phyloP scores from a whole-genome alignment of 352 stramenopile species.

The Phytophthora meadii region DNA sequence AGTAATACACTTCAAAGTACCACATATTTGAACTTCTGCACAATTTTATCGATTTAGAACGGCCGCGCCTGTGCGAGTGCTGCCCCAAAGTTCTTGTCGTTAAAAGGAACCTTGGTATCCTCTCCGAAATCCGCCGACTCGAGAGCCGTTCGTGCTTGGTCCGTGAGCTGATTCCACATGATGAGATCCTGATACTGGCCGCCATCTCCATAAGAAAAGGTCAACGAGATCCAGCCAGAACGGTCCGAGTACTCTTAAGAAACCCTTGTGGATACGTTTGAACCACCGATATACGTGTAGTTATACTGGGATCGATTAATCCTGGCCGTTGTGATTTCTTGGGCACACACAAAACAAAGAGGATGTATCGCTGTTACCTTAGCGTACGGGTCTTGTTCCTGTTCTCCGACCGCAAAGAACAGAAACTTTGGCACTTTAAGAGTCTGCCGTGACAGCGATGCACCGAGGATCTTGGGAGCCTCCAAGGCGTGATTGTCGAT shows the following conservation, averaged over 20 bases:
- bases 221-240: neutral
- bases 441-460: neutral
- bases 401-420: neutral
- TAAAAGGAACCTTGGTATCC: neutral
- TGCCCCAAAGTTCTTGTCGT: neutral
- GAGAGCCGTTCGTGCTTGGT: neutral
- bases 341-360: neutral
- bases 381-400: neutral
- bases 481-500: neutral
- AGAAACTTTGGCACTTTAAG: neutral
- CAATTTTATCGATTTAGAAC: neutral
- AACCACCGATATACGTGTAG: neutral
- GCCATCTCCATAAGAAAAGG: neutral
- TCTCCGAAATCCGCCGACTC: neutral
- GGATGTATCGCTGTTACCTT: neutral
- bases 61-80: neutral
- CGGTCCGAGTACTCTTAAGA: neutral
- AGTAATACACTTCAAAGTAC: too few species aligned
- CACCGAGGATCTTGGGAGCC: neutral
- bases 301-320: neutral
- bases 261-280: neutral
- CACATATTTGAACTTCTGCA: too few species aligned
- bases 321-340: neutral
- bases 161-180: slow-evolving; percentile 5
- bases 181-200: slow-evolving; percentile 4